Percentiles rank a stretch among this genome's conserved stretches.
phyloP scores from a whole-genome alignment of 257 asterid genomes.

The Leonotis leonurus region DNA sequence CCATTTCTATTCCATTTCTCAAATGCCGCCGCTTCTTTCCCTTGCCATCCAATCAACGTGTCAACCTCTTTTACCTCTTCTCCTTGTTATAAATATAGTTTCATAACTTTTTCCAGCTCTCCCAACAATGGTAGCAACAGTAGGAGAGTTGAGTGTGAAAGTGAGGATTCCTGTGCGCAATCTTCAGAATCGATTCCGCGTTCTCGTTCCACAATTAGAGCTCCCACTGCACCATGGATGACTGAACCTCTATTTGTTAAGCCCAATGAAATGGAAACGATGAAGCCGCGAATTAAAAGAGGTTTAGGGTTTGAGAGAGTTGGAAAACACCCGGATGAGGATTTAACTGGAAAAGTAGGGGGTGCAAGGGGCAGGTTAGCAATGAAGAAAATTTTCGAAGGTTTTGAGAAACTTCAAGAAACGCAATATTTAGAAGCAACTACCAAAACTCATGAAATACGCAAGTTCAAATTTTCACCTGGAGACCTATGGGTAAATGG shows the following conservation, averaged over 20 bases:
- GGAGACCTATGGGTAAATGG: constrained; percentile 48
- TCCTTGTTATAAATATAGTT: constrained; percentile 11
- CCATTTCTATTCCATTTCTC: constrained; percentile 23
- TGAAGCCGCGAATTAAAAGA: constrained; percentile 32
- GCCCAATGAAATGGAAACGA: constrained; percentile 46
- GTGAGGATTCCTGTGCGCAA: constrained; percentile 15
- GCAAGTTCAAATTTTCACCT: constrained; percentile 47
- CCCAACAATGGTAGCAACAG: constrained; percentile 12
- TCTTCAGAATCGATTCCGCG: constrained; percentile 22
- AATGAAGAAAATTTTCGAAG: constrained; percentile 64
- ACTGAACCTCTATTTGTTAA: constrained; percentile 58
- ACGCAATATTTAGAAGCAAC: constrained; percentile 26
- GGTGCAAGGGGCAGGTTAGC: constrained; percentile 75
- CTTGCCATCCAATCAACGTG: constrained; percentile 21
- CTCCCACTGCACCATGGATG: constrained; percentile 98
- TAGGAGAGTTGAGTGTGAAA: constrained; percentile 15
- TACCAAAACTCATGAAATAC: constrained; percentile 12
- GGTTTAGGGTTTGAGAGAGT: constrained; percentile 19
- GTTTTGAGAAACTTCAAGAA: constrained; percentile 54
- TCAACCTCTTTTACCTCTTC: constrained; percentile 17
- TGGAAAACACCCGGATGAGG: constrained; percentile 31
- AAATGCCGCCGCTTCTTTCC: constrained; percentile 23
- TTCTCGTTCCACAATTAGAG: constrained; percentile 40
- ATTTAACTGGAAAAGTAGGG: constrained; percentile 59
- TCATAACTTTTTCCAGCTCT: constrained; percentile 17